Percentiles rank a stretch among this genome's conserved stretches.
These are phyloP conservation scores for Hemerocallis citrina DNA, from an alignment of 106 monocot genomes.

Conservation along the genomic window DNA sequence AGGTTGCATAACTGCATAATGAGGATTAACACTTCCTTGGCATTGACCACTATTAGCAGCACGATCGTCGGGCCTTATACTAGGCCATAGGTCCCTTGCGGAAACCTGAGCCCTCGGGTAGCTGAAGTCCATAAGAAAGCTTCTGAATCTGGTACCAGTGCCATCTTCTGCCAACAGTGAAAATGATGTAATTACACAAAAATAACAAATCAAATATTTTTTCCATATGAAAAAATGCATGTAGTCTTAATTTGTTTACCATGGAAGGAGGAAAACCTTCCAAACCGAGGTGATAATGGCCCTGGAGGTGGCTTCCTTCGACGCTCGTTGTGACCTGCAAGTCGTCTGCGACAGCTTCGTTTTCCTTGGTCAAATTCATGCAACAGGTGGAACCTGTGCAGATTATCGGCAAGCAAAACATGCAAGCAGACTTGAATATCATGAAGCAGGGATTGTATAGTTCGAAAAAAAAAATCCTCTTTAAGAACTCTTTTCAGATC, in stretches of 20 bases:
- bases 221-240: no score
- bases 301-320: slow-evolving; percentile 56
- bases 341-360: slow-evolving; percentile 64
- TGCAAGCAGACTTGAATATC: no score
- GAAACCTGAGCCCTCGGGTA: slow-evolving; percentile 32
- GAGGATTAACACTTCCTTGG: slow-evolving; percentile 14
- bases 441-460: no score
- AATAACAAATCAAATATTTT: no score
- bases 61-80: slow-evolving; percentile 11
- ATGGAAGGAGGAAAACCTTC: slow-evolving; percentile 37
- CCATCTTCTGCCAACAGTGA: slow-evolving; percentile 13
- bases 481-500: no score
- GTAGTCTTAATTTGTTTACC: no score
- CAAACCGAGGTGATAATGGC: slow-evolving; percentile 43
- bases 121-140: slow-evolving; percentile 68
- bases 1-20: neutral
- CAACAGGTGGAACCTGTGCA: slow-evolving; percentile 57
- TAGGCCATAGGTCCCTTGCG: slow-evolving; percentile 42
- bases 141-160: slow-evolving; percentile 29
- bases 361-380: slow-evolving; percentile 71
- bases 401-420: no score
- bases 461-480: no score
- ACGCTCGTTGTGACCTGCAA: slow-evolving; percentile 75
- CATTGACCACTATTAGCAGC: slow-evolving; percentile 22
- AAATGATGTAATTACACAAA: no score